Conservation (phyloP, 495 filamentous ascomycete species). For the Penicillium pancosmium region DNA sequence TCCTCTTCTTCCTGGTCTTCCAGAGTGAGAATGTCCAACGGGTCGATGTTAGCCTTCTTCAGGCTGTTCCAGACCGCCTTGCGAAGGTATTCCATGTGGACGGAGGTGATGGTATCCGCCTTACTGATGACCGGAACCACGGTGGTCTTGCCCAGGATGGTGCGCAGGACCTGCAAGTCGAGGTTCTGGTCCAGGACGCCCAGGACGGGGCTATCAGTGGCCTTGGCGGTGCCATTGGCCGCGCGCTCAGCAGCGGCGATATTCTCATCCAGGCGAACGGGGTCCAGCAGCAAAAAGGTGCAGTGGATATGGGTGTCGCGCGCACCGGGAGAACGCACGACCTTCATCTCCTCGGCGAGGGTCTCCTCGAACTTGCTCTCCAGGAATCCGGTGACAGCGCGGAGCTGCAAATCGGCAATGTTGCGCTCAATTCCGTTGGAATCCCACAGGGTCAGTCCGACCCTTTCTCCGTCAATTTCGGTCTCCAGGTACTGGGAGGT, state of each 20-base stretch:
- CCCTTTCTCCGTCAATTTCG: constrained; percentile 88
- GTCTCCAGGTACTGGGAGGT: constrained; percentile 89
- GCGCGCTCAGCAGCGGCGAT: constrained; percentile 65
- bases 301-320: constrained; percentile 98
- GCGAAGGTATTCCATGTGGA: constrained; percentile 93
- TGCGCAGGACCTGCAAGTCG: constrained; percentile 86
- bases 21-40: constrained; percentile 80
- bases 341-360: constrained; percentile 96
- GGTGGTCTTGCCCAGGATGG: constrained; percentile 90
- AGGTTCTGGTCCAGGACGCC: constrained; percentile 85
- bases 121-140: constrained; percentile 97
- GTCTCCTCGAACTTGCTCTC: constrained; percentile 99
- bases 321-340: constrained; percentile 86
- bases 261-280: constrained; percentile 80
- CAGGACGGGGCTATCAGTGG: constrained; percentile 44
- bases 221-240: constrained; percentile 59
- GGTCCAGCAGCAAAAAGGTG: constrained; percentile 91
- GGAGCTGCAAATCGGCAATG: constrained; percentile 89
- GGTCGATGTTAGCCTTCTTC: constrained; percentile 83
- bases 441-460: constrained; percentile 95
- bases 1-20: constrained; percentile 74
- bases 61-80: constrained; percentile 87
- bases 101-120: constrained; percentile 90
- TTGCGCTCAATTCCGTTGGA: constrained; percentile 92
- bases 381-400: constrained; percentile 86